Conservation (phyloP, 768 basidiomycete genomes). For the Tulasnella sp. region DNA sequence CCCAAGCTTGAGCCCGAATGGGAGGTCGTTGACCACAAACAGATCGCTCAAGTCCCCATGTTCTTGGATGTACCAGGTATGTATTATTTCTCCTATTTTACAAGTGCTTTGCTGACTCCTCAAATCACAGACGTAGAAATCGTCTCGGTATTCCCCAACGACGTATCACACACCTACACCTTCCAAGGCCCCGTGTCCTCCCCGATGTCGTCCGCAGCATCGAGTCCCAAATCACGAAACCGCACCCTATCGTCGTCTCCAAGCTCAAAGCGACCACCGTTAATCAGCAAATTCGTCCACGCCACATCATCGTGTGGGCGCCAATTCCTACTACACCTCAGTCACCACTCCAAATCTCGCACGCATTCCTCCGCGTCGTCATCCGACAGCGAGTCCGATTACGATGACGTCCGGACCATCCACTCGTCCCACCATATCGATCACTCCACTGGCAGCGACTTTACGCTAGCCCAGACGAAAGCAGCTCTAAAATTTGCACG, state of each 20-base stretch:
- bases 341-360: background rate
- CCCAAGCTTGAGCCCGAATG: conserved; percentile 1
- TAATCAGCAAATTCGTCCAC: background rate
- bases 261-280: too few relatives aligned
- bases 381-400: background rate
- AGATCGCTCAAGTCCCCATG: background rate
- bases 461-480: background rate
- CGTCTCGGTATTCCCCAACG: background rate
- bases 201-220: background rate
- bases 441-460: background rate
- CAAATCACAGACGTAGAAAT: background rate
- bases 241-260: background rate
- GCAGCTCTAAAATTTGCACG: conserved; percentile 2
- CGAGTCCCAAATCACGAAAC: background rate
- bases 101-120: background rate
- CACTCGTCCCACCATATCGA: background rate
- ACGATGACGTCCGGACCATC: background rate
- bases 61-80: background rate
- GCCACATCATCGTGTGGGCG: background rate
- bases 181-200: background rate
- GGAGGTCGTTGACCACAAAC: conserved; percentile 9
- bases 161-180: background rate
- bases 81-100: background rate
- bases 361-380: background rate
- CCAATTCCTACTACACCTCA: background rate